A percentile compares a stretch with the other conserved stretches of the same genome.
Conservation (phyloP, 2,329 filamentous ascomycete genomes). For the Lasiodiplodia sp. region DNA sequence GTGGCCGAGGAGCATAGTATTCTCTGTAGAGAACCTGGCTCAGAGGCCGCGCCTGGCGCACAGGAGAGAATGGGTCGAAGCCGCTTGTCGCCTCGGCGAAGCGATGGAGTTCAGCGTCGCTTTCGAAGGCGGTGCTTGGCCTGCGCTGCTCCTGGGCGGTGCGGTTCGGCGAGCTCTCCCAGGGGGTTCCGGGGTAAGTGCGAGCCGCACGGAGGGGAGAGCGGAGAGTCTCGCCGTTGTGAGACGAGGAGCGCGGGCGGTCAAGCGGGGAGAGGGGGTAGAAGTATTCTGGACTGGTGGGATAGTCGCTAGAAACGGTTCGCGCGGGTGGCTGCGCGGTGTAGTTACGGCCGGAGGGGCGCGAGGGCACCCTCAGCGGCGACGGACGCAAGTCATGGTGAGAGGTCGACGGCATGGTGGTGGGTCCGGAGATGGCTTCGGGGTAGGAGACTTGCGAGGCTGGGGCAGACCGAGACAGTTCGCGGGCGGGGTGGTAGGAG, state of each 20-base stretch:
- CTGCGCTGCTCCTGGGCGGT: conserved; percentile 15
- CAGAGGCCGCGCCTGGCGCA: conserved; percentile 38
- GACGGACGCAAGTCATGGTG: conserved; percentile 10
- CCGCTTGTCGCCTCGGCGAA: conserved; percentile 49
- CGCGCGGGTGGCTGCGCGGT: not conserved
- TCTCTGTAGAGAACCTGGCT: conserved; percentile 33
- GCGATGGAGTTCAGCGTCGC: conserved; percentile 46
- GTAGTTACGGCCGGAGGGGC: conserved; percentile 11
- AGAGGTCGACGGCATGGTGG: conserved; percentile 2
- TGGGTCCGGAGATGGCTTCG: conserved; percentile 4
- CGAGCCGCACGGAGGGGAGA: conserved; percentile 9
- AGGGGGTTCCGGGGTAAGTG: conserved; percentile 23
- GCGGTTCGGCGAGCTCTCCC: conserved; percentile 16
- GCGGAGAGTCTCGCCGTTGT: conserved; percentile 10
- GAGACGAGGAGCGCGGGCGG: conserved; percentile 19
- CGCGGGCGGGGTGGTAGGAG: not conserved
- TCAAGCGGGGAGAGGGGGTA: conserved; percentile 12
- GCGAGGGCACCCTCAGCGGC: conserved; percentile 15
- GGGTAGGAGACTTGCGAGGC: conserved; percentile 14
- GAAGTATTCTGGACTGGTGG: conserved; percentile 19
- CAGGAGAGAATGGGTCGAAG: conserved; percentile 44
- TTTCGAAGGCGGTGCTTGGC: conserved; percentile 42
- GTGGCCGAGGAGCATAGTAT: conserved; percentile 31
- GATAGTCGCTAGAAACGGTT: conserved; percentile 13
- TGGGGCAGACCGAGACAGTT: conserved; percentile 14